These are phyloP conservation scores for Zygosaccharomyces sapae DNA, from an alignment of 1,139 yeast species.

Conservation along the genomic window DNA sequence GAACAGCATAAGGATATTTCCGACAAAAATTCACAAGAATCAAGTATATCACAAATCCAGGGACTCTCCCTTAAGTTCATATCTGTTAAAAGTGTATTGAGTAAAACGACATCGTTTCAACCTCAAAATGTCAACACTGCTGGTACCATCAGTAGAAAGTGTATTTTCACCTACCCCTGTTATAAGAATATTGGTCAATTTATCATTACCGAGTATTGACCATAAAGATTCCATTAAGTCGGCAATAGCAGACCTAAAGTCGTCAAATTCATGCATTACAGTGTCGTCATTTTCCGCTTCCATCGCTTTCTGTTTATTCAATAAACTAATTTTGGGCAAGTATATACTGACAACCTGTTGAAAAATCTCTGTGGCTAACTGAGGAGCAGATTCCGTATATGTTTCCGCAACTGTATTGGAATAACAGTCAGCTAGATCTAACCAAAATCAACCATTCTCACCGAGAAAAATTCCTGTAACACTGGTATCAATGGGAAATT, in stretches of 20 bases:
- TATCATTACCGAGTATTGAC: slow-evolving; percentile 54
- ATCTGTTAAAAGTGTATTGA: slow-evolving; percentile 48
- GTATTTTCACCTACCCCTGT: slow-evolving; percentile 39
- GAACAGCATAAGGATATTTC: slow-evolving; percentile 29
- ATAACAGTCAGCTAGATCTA: slow-evolving; percentile 59
- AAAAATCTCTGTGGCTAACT: slow-evolving; percentile 31
- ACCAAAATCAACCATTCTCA: slow-evolving; percentile 73
- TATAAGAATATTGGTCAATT: slow-evolving; percentile 49
- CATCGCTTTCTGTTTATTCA: slow-evolving; percentile 32
- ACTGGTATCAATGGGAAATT: slow-evolving; percentile 59
- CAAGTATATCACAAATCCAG: slow-evolving; percentile 41
- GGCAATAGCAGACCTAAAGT: slow-evolving; percentile 66
- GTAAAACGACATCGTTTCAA: slow-evolving; percentile 69
- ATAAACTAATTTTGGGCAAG: slow-evolving; percentile 33
- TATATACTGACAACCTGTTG: slow-evolving; percentile 34
- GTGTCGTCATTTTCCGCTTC: slow-evolving; percentile 32
- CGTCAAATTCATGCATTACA: slow-evolving; percentile 48
- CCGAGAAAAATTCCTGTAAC: slow-evolving; percentile 65
- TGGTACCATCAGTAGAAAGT: slow-evolving; percentile 26
- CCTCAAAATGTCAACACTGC: slow-evolving; percentile 40
- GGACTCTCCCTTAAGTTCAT: slow-evolving; percentile 36
- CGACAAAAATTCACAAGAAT: slow-evolving; percentile 27
- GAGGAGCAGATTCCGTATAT: slow-evolving; percentile 25
- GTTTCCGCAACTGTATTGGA: slow-evolving; percentile 31
- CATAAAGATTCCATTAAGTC: slow-evolving; percentile 72